Evolutionary conservation across 2,329 filamentous ascomycete genomes (phyloP).

Genomic region (Monosporascus sp.): DNA sequence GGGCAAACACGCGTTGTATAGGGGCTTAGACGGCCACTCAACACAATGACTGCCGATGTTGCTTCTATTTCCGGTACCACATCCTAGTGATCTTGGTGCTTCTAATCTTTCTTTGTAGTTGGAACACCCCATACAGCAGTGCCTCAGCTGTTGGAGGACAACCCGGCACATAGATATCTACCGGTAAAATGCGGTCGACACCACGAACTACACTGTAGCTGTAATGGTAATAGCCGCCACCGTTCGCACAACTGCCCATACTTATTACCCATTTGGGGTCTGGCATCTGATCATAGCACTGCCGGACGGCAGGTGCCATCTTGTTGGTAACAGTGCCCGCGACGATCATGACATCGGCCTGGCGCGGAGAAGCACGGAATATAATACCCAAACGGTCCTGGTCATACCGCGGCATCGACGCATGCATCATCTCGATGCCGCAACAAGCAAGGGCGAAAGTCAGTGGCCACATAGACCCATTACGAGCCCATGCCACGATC

Average conservation of each 20-base stretch:
- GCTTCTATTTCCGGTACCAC: conserved; percentile 53
- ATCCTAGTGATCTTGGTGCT: conserved; percentile 49
- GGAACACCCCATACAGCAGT: conserved; percentile 67
- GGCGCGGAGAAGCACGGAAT: conserved; percentile 80
- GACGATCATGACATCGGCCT: conserved; percentile 91
- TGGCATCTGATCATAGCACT: conserved; percentile 94
- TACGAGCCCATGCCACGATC: conserved; percentile 77
- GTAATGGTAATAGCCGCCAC: conserved; percentile 83
- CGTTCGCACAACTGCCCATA: conserved; percentile 82
- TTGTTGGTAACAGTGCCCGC: conserved; percentile 92
- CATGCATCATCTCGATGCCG: conserved; percentile 89
- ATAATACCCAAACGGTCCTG: conserved; percentile 86
- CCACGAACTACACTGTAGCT: conserved; percentile 73
- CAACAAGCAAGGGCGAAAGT: conserved; percentile 87
- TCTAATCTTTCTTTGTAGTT: conserved; percentile 72
- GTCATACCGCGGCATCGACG: conserved; percentile 82
- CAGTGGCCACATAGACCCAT: conserved; percentile 83
- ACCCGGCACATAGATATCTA: conserved; percentile 75
- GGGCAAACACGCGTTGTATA: not conserved
- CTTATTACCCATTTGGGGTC: conserved; percentile 83
- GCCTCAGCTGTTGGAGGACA: conserved; percentile 60
- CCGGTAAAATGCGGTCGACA: conserved; percentile 71
- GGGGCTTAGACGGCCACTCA: not conserved
- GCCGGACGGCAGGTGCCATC: conserved; percentile 85
- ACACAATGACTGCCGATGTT: not conserved